Conservation (phyloP, 805 yeast species). For the Lachancea nothofagi region DNA sequence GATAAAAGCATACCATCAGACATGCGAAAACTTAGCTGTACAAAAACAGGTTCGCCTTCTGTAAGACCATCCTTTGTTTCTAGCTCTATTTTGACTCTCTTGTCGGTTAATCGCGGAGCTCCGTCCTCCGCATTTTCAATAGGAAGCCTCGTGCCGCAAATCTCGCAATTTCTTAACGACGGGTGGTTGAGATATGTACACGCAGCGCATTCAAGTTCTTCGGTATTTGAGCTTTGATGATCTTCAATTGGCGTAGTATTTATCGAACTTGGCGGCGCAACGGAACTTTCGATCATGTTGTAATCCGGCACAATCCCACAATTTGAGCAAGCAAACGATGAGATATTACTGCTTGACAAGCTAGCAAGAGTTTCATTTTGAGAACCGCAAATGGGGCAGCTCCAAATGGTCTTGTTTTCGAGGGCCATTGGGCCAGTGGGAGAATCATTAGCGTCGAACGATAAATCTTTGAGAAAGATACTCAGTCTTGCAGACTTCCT, state of each 20-base stretch:
- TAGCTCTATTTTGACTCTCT: slow-evolving; percentile 28
- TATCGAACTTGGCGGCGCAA: too few species aligned
- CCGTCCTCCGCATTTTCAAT: slow-evolving; percentile 10
- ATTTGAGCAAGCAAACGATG: slow-evolving; percentile 46
- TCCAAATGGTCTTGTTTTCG: slow-evolving; percentile 46
- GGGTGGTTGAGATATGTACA: slow-evolving; percentile 87
- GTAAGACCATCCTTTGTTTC: slow-evolving; percentile 30
- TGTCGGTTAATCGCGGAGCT: slow-evolving; percentile 27
- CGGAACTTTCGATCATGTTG: slow-evolving; percentile 33
- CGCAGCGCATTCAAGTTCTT: slow-evolving; percentile 38
- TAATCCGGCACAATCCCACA: slow-evolving; percentile 54
- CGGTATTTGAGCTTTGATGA: slow-evolving; percentile 3
- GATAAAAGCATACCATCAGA: slow-evolving; percentile 59
- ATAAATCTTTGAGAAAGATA: slow-evolving; percentile 27
- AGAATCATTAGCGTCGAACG: slow-evolving; percentile 1
- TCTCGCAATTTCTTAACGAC: slow-evolving; percentile 70
- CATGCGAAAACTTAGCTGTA: slow-evolving; percentile 70
- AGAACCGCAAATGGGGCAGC: slow-evolving; percentile 73
- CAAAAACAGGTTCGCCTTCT: slow-evolving; percentile 26
- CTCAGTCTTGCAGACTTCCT: slow-evolving; percentile 76
- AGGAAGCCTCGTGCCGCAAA: slow-evolving; percentile 65
- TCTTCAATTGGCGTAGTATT: slow-evolving; percentile 1
- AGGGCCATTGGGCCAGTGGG: background rate
- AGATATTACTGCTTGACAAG: slow-evolving; percentile 14
- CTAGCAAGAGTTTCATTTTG: slow-evolving; percentile 28